Conservation (phyloP, 2,329 filamentous ascomycete genomes). For the Emericellopsis cladophorae region DNA sequence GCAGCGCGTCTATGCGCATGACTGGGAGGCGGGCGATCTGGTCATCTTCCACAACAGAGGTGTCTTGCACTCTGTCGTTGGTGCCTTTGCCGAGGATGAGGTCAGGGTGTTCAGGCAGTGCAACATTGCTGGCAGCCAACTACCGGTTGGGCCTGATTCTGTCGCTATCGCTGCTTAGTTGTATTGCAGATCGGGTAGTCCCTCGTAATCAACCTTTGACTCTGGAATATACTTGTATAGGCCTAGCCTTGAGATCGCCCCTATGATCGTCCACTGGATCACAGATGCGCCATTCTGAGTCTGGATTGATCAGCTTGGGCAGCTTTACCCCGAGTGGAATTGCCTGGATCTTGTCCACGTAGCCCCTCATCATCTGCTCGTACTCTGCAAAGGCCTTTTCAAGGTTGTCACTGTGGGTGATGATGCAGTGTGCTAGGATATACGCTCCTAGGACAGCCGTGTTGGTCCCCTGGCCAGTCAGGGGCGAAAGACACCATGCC, state of each 20-base stretch:
- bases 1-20: slow-evolving; percentile 55
- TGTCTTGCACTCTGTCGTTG: slow-evolving; percentile 62
- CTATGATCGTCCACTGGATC: neutral
- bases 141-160: slow-evolving; percentile 34
- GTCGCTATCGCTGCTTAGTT: no score
- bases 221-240: neutral
- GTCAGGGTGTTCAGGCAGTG: slow-evolving; percentile 67
- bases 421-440: neutral
- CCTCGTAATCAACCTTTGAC: neutral
- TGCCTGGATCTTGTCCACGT: slow-evolving; percentile 1
- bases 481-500: neutral
- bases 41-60: slow-evolving; percentile 72
- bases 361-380: neutral
- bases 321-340: neutral
- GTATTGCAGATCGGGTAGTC: neutral
- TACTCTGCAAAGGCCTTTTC: neutral
- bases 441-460: slow-evolving; percentile 2
- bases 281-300: neutral
- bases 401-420: neutral
- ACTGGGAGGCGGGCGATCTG: slow-evolving; percentile 66
- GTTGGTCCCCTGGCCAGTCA: slow-evolving; percentile 3
- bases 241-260: neutral
- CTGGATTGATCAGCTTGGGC: neutral
- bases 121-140: slow-evolving; percentile 56
- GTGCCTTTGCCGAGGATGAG: slow-evolving; percentile 61